A percentile compares a stretch with the other conserved stretches of the same genome.
These are phyloP conservation scores for Neofusicoccum umdonicola DNA, from an alignment of 2,329 filamentous ascomycete genomes.

Conservation along the genomic window DNA sequence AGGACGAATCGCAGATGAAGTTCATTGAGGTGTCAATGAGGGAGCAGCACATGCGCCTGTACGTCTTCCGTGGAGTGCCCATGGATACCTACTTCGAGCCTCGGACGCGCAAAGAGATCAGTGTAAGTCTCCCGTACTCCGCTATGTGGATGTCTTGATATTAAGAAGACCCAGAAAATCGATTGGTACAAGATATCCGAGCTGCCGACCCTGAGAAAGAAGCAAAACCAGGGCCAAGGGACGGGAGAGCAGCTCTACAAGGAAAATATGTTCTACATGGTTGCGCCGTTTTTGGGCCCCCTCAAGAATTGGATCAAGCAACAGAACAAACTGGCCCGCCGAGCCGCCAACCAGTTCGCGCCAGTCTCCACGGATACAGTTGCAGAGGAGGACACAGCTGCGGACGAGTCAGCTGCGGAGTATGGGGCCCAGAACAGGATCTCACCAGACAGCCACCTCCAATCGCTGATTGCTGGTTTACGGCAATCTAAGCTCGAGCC, in stretches of 20 bases:
- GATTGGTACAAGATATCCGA: slow-evolving; percentile 91
- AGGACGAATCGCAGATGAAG: slow-evolving; percentile 67
- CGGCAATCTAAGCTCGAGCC: slow-evolving; percentile 27
- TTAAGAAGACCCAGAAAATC: slow-evolving; percentile 58
- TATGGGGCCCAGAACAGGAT: slow-evolving; percentile 18
- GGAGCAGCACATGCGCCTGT: slow-evolving; percentile 89
- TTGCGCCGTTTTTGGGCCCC: slow-evolving; percentile 83
- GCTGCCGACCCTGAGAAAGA: slow-evolving; percentile 75
- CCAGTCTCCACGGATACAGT: slow-evolving; percentile 20
- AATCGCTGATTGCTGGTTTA: slow-evolving; percentile 30
- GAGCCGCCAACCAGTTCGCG: slow-evolving; percentile 35
- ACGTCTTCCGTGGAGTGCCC: slow-evolving; percentile 85
- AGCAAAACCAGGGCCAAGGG: slow-evolving; percentile 57
- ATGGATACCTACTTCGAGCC: slow-evolving; percentile 87
- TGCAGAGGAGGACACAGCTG: slow-evolving; percentile 29
- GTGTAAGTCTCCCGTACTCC: slow-evolving; percentile 38
- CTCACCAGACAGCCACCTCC: slow-evolving; percentile 26
- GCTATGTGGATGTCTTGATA: slow-evolving; percentile 5
- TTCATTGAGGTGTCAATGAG: slow-evolving; percentile 86
- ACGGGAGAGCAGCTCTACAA: slow-evolving; percentile 56
- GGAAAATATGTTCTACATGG: slow-evolving; percentile 95
- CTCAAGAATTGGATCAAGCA: slow-evolving; percentile 88
- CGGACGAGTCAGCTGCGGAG: slow-evolving; percentile 29
- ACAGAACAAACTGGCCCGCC: slow-evolving; percentile 71
- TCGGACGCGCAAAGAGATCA: slow-evolving; percentile 93